Percentiles rank a stretch among this genome's conserved stretches.
phyloP scores from a whole-genome alignment of 2,329 filamentous ascomycete genomes.

The Westerdykella sp. region DNA sequence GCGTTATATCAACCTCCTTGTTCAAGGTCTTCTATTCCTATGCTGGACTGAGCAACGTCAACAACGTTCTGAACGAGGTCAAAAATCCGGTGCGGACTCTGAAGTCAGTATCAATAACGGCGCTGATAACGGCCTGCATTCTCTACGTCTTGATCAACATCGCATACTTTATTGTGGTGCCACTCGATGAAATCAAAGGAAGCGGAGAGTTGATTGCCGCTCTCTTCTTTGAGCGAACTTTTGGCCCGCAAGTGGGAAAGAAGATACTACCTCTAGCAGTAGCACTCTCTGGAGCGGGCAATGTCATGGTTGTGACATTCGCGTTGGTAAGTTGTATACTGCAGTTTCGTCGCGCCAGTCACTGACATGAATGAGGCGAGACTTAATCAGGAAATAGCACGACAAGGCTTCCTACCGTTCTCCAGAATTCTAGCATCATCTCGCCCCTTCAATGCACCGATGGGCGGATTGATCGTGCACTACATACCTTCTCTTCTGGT shows the following conservation, averaged over 20 bases:
- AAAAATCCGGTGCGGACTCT: conserved; percentile 61
- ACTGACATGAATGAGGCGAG: conserved; percentile 47
- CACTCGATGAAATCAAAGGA: conserved; percentile 58
- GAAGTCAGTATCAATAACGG: conserved; percentile 55
- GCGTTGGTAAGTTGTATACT: conserved; percentile 49
- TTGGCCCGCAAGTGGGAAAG: conserved; percentile 54
- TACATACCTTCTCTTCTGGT: conserved; percentile 63
- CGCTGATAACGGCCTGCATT: conserved; percentile 55
- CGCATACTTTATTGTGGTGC: conserved; percentile 58
- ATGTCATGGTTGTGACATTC: conserved; percentile 68
- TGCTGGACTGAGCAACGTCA: conserved; percentile 59
- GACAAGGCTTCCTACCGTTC: conserved; percentile 64
- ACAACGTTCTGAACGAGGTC: conserved; percentile 67
- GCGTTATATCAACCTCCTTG: conserved; percentile 58
- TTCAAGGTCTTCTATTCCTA: conserved; percentile 66
- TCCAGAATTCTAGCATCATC: conserved; percentile 56
- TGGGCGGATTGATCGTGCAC: conserved; percentile 63
- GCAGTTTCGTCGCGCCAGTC: no score
- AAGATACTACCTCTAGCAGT: conserved; percentile 57
- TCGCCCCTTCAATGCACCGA: conserved; percentile 59
- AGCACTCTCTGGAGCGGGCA: conserved; percentile 61
- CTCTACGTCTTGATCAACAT: conserved; percentile 64
- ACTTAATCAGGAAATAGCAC: conserved; percentile 65
- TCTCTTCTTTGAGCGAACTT: conserved; percentile 59
- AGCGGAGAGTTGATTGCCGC: conserved; percentile 64